Evolutionary conservation across 2,329 filamentous ascomycete species (phyloP), one percentile per base, ranked within the genome.

Genomic region (Didymella arachidicola): DNA sequence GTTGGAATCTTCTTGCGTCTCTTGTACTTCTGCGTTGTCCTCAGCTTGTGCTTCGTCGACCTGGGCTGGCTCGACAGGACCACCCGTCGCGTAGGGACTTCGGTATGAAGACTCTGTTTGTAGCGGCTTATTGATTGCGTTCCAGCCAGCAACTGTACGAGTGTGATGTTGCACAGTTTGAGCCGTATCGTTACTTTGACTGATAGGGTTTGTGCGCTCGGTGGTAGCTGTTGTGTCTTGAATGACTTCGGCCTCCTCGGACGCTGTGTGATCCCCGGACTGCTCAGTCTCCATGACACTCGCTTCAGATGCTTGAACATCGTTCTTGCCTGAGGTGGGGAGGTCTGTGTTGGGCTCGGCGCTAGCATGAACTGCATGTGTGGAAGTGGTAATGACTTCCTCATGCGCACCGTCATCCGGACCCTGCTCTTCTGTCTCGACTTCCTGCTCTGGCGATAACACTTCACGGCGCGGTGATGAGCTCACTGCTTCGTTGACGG

Each of bases 81-180:
- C 41, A 18, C 27, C 14, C 16, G 59, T 19, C 8, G 62, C 55
- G 47, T 69, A 69, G 2, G 67, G 68, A 34, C 67, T 70, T 16
- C 61, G 60, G 39, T 72, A 70, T 18, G 55, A 18, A 6, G 29
- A 22, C 22, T 8, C 19, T 7, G 41, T n/a, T 10, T 30, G 51
- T 29, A 51, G 22, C 14, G 59, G 55, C 29, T 52, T 55, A 43
- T 68, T 71, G 46, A 67, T 66, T 14, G 68, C 59, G 42, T 55
- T 64, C 66, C 69, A 71, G 14, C 32, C 46, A 25, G 44, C 38
- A 4, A 46, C 41, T 2, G 41, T 39, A 3, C 56, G 56, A 44
- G 39, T 7, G 2, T 45, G 29, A 7, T 45, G 19, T 7, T 45
- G 39, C n/a, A 38, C 18, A 2, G 19, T 19, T 8, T 34, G 14